Evolutionary conservation across 345 rosid species (phyloP), one percentile per base, ranked within the genome.

Genomic region (Gossypium bickii): DNA sequence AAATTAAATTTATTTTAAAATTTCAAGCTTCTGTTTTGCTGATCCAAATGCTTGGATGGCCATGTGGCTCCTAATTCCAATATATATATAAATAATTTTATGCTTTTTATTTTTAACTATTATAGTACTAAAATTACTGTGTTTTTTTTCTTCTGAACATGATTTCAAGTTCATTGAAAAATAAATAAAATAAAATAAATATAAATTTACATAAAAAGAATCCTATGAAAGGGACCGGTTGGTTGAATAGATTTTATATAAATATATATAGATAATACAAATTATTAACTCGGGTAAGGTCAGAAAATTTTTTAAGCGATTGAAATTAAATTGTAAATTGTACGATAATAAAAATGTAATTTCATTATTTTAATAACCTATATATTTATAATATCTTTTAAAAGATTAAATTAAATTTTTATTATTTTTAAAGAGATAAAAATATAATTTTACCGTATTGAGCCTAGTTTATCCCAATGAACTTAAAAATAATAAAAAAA

Each of bases 31-130:
- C 18, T 13, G 34, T 20, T 55, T 12, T 56, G 69, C 51, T 58
- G 79, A 75, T 78, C 67, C 57, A 78, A 67, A 41, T 44, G 80
- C 60, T 66, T 78, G 52, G 78, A 76, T 76, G 74, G 70, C 78
- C 83, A 69, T 65, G 78, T 72, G 78, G 79, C 73, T 76, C 72
- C 72, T 71, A 75, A 47, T 74, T 74, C 63, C 73, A 49, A 29
- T 22, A 51, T 7, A 29, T 29, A 34, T 7, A 29, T 29, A 34
- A 4, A 27, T 51, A 52, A 52, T 70, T 29, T 24, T 48, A 13
- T 48, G n/a, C 18, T 13, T 47, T 68, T 7, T 7, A 16, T 53
- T 13, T 67, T 12, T 13, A 47, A 9, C 43, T 68, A 0, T 51
- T 70, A 70, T 34, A 70, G 6, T 70, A 53, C 57, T 53, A 53